Percentiles rank a stretch among this genome's conserved stretches.
phyloP scores from a whole-genome alignment of 495 filamentous ascomycete genomes.

The Viridothelium virens region DNA sequence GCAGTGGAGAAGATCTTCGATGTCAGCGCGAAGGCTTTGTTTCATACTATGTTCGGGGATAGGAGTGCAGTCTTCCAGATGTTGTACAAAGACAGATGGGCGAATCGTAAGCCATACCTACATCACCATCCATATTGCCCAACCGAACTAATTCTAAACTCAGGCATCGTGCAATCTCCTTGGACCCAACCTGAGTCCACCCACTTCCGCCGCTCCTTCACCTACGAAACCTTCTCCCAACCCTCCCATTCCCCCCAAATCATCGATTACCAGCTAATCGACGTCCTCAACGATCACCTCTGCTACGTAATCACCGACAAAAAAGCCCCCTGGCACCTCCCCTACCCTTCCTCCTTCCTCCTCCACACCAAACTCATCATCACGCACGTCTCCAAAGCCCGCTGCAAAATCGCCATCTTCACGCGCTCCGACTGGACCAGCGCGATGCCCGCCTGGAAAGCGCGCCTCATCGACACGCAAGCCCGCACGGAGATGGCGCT shows the following conservation, averaged over 20 bases:
- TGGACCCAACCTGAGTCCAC: conserved; percentile 66
- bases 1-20: conserved; percentile 71
- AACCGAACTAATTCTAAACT: background rate
- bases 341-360: conserved; percentile 68
- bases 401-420: conserved; percentile 83
- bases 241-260: background rate
- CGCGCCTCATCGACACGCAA: conserved; percentile 62
- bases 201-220: conserved; percentile 66
- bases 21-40: conserved; percentile 83
- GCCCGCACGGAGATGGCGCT: conserved; percentile 72
- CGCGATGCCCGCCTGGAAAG: conserved; percentile 7
- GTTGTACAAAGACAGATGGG: conserved; percentile 77
- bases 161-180: conserved; percentile 70
- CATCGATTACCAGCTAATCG: conserved; percentile 76
- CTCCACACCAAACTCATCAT: conserved; percentile 88
- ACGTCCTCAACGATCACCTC: conserved; percentile 86
- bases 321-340: conserved; percentile 86
- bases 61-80: conserved; percentile 90
- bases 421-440: conserved; percentile 77
- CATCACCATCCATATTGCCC: background rate
- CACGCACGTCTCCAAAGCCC: conserved; percentile 83
- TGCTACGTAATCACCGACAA: conserved; percentile 90
- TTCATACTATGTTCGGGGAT: conserved; percentile 93
- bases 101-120: conserved; percentile 48
- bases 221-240: conserved; percentile 53